Percentiles rank a stretch among this genome's conserved stretches.
Conservation (phyloP, 2,329 filamentous ascomycete genomes). For the Aspergillus ustus region DNA sequence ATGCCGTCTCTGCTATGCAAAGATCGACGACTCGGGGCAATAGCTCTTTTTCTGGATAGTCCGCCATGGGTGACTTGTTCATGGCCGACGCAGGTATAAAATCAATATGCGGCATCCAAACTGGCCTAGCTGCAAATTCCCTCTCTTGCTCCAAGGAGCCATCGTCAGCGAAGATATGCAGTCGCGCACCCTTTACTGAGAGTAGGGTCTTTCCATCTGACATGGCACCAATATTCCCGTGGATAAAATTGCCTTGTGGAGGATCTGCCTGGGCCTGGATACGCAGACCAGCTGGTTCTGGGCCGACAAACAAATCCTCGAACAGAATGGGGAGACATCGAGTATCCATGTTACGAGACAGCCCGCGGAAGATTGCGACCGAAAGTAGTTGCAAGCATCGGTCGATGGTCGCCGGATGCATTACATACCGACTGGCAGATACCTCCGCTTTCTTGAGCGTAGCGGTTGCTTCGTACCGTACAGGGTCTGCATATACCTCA, state of each 20-base stretch:
- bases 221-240: not conserved
- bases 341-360: not conserved
- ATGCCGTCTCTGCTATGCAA: not conserved
- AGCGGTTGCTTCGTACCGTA: not conserved
- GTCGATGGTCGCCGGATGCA: slow-evolving; percentile 25
- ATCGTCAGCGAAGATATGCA: not conserved
- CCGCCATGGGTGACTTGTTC: not conserved
- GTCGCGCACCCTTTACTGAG: not conserved
- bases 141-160: not conserved
- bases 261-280: not conserved
- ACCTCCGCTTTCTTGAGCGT: not conserved
- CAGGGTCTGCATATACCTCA: slow-evolving; percentile 17
- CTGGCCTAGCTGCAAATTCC: not conserved
- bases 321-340: slow-evolving; percentile 11
- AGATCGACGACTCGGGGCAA: not conserved
- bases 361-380: slow-evolving; percentile 17
- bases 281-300: not conserved
- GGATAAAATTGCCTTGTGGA: not conserved
- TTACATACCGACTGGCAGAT: not conserved
- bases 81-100: not conserved
- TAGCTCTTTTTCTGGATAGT: not conserved
- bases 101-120: slow-evolving; percentile 8
- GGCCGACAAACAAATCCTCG: slow-evolving; percentile 8
- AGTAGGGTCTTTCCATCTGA: not conserved
- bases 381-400: slow-evolving; percentile 22